Evolutionary conservation across 164 flowering plant genomes (phyloP).

Genomic region (Sedum album): DNA sequence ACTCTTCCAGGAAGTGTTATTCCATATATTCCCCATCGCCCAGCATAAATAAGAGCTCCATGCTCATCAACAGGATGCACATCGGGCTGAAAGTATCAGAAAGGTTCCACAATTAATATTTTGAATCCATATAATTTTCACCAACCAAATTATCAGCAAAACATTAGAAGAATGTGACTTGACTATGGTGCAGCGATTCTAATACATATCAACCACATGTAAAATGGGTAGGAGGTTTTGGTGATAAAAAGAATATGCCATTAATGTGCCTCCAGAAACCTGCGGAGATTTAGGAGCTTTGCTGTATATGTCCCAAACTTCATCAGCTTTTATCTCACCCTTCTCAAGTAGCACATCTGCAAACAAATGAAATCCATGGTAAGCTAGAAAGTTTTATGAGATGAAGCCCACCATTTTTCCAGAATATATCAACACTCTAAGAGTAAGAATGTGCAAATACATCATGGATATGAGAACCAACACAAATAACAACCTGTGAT

Average conservation of each 20-base stretch:
- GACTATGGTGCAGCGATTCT: too few relatives aligned
- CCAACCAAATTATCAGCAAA: neutral
- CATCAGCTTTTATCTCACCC: constrained; percentile 71
- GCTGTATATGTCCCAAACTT: constrained; percentile 77
- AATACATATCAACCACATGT: neutral
- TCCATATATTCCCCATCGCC: constrained; percentile 93
- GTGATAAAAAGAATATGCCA: neutral
- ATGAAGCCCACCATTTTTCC: neutral
- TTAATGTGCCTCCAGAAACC: constrained; percentile 25
- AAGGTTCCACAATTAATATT: neutral
- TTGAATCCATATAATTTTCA: neutral
- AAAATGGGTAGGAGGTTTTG: neutral
- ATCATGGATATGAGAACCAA: neutral
- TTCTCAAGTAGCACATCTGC: constrained; percentile 77
- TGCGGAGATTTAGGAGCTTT: constrained; percentile 59
- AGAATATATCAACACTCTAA: neutral
- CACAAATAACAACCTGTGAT: constrained; percentile 54
- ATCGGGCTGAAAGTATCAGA: constrained; percentile 39
- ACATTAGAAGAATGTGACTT: neutral
- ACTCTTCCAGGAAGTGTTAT: constrained; percentile 81
- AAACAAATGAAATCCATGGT: neutral
- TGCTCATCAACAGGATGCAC: constrained; percentile 75
- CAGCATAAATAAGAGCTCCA: constrained; percentile 83
- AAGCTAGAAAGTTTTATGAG: constrained; percentile 1
- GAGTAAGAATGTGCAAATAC: too few relatives aligned